A percentile compares a stretch with the other conserved stretches of the same genome.
phyloP scores from a whole-genome alignment of 2,329 filamentous ascomycete genomes.

The Aureobasidium subglaciale region DNA sequence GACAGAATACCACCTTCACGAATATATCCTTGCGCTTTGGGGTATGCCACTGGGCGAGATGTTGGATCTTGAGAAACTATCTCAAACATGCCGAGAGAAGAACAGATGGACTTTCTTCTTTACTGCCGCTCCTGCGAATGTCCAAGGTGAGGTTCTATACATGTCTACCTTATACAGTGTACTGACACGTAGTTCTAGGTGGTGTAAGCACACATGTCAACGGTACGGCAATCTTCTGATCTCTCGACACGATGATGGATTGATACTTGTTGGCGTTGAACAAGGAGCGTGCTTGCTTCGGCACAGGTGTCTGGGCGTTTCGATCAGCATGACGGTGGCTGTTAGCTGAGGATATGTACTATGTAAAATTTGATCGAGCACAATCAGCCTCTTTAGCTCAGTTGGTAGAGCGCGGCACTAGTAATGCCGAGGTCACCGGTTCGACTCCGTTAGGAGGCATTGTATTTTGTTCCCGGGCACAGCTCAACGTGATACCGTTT shows the following conservation, averaged over 20 bases:
- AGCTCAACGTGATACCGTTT: no score
- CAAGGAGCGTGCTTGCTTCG: no score
- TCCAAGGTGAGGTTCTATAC: constrained; percentile 37
- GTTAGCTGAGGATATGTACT: no score
- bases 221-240: constrained; percentile 33
- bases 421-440: constrained; percentile 11
- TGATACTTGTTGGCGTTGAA: no score
- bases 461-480: neutral
- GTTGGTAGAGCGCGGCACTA: constrained; percentile 12
- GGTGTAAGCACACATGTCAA: constrained; percentile 40
- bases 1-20: constrained; percentile 49
- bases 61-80: constrained; percentile 45
- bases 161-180: neutral
- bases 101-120: constrained; percentile 37
- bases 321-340: no score
- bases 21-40: constrained; percentile 45
- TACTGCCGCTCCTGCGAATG: constrained; percentile 53
- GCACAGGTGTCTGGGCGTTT: no score
- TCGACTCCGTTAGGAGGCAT: constrained; percentile 8
- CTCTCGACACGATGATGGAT: no score
- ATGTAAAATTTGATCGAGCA: no score
- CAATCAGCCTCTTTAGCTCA: constrained; percentile 11
- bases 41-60: constrained; percentile 51
- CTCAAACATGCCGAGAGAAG: constrained; percentile 16
- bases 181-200: constrained; percentile 16